Evolutionary conservation across 164 flowering plant genomes (phyloP), one percentile per base, ranked within the genome.

Genomic region (Liriodendron chinense): DNA sequence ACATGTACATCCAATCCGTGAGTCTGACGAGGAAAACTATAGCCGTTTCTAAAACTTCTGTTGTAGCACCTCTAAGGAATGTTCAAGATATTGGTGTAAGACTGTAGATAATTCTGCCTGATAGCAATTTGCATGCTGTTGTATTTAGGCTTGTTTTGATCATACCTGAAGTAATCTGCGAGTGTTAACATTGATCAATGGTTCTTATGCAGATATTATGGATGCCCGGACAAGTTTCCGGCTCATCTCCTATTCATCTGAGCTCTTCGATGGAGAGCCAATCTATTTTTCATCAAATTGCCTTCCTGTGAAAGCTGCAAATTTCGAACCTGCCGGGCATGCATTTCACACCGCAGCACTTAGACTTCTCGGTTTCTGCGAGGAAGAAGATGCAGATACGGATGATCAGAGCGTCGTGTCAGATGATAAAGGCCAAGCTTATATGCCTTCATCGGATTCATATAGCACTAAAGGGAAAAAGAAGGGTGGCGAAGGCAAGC

Each of bases 301-400:
- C 75, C 83, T 87, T 79, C 97, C 98, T 16, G 48, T 86, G 69
- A 93, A 93, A 82, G 93, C 90, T 61, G 66, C 49, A 7, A 83
- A 83, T 4, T 82, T 69, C 74, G 98, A 95, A 82, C 98, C 98
- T 70, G 98, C 98, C 65, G 98, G 90, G 16, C 94, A 86, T 86
- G 66, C 94, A 20, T 95, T 95, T 82, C 98, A 94, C 72, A 59
- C 83, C 26, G 92, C 85, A 71, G 97, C 93, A 63, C 89, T 93
- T 34, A 89, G 79, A 77, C 85, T 91, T 49, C 50, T 74, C 72
- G 98, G 98, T 25, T 83, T 76, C 53, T 76, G 9, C 49, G 85
- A 87, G 74, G 89, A 87, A 68, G 86, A 87, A 1, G 86, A 76
- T 56, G 76, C 73, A 1, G 76, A 81, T 22, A 70, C 73, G 64